Conservation (phyloP, 2,329 filamentous ascomycete genomes). For the Phoma herbarum region DNA sequence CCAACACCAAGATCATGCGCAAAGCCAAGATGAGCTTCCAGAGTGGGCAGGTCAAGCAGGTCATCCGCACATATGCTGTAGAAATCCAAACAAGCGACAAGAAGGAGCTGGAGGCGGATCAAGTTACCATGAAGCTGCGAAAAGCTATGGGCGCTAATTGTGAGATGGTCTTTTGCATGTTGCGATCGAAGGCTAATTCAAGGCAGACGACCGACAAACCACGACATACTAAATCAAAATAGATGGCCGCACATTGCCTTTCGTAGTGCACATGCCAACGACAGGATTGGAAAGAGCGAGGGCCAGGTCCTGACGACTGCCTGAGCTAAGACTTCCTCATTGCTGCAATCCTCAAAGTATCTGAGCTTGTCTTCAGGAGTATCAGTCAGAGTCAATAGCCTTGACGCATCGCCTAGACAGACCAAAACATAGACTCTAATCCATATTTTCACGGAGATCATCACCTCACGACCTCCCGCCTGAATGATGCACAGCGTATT, state of each 20-base stretch:
- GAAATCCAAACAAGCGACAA: slow-evolving; percentile 69
- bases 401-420: background rate
- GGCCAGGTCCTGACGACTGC: too few species aligned
- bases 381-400: too few species aligned
- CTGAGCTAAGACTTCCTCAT: background rate
- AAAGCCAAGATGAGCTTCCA: slow-evolving; percentile 75
- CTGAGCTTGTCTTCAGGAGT: background rate
- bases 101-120: slow-evolving; percentile 68
- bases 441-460: background rate
- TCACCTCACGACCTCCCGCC: background rate
- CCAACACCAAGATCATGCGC: slow-evolving; percentile 70
- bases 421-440: background rate
- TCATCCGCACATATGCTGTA: slow-evolving; percentile 71
- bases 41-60: slow-evolving; percentile 70
- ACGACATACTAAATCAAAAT: slow-evolving; percentile 26
- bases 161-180: slow-evolving; percentile 53
- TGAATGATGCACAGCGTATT: background rate
- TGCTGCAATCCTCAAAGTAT: background rate
- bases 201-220: slow-evolving; percentile 33
- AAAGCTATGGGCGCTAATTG: slow-evolving; percentile 76
- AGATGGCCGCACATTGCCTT: background rate
- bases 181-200: slow-evolving; percentile 6
- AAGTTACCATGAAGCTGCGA: slow-evolving; percentile 68
- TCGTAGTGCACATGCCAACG: background rate
- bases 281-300: background rate